A percentile compares a stretch with the other conserved stretches of the same genome.
Conservation (phyloP, 202 grass and related monocot genomes). For the Thinopyrum obtusiflorum region DNA sequence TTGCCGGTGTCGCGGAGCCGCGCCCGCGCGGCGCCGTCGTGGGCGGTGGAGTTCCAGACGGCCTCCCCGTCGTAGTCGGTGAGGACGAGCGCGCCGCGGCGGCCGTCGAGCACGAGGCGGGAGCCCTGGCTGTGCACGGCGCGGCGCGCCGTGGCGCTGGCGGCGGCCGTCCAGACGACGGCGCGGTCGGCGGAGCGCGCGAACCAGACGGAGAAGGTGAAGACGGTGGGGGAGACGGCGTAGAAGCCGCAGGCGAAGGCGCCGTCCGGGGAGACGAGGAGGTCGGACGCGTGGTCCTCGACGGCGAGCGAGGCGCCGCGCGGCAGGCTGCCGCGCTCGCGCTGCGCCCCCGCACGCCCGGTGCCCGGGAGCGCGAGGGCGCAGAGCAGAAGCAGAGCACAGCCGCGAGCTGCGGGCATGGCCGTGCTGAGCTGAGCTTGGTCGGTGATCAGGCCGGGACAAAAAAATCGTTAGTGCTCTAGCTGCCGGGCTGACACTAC, state of each 20-base stretch:
- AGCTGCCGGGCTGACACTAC: background rate
- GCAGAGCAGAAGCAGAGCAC: slow-evolving; percentile 1
- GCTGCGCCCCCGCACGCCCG: background rate
- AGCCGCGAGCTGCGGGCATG: background rate
- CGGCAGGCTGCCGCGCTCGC: background rate
- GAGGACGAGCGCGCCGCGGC: slow-evolving; percentile 46
- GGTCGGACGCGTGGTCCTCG: slow-evolving; percentile 25
- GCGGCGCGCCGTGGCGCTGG: slow-evolving; percentile 1
- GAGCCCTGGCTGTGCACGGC: slow-evolving; percentile 48
- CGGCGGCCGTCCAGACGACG: slow-evolving; percentile 57
- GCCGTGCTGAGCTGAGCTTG: background rate
- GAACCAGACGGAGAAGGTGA: slow-evolving; percentile 69
- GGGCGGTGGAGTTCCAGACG: slow-evolving; percentile 43
- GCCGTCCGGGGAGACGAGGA: slow-evolving; percentile 42
- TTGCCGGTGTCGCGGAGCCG: slow-evolving; percentile 48
- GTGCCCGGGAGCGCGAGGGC: background rate
- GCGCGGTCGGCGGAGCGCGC: slow-evolving; percentile 26
- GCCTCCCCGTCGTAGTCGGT: slow-evolving; percentile 48
- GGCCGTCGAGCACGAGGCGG: slow-evolving; percentile 24
- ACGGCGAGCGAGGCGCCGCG: slow-evolving; percentile 21
- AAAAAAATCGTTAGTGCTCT: background rate
- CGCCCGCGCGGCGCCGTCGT: background rate
- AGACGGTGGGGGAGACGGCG: slow-evolving; percentile 30
- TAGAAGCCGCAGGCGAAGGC: slow-evolving; percentile 65
- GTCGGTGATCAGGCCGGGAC: background rate